phyloP scores from a whole-genome alignment of 2,329 filamentous ascomycete species.

The Microdochium nivale region DNA sequence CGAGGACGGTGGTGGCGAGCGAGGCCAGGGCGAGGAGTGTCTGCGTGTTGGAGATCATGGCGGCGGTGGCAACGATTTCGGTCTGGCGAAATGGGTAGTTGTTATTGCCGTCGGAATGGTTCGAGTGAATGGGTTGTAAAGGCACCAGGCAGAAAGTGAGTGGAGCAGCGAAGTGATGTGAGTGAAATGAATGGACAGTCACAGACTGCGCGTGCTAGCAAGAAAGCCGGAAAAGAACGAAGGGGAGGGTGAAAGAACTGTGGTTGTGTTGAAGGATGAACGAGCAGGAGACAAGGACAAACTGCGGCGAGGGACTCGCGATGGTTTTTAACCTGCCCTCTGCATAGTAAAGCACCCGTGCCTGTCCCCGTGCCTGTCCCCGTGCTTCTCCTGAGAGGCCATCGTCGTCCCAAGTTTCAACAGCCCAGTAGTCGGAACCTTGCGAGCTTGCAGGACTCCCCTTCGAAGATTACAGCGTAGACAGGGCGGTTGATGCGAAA shows the following conservation, averaged over 20 bases:
- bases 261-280: not conserved
- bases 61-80: too few relatives aligned
- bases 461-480: too few relatives aligned
- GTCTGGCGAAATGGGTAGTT: too few relatives aligned
- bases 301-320: not conserved
- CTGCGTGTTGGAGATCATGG: not conserved
- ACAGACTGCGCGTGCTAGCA: not conserved
- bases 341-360: not conserved
- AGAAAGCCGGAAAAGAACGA: not conserved
- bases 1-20: slow-evolving; percentile 33
- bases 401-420: not conserved
- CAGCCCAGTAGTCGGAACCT: not conserved
- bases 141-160: not conserved
- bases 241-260: too few relatives aligned
- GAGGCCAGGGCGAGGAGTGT: slow-evolving; percentile 13
- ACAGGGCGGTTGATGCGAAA: too few relatives aligned
- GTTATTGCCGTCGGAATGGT: not conserved
- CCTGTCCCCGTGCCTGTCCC: too few relatives aligned
- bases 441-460: too few relatives aligned
- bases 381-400: too few relatives aligned
- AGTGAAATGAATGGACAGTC: not conserved
- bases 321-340: not conserved
- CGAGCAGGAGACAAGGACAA: not conserved
- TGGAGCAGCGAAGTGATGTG: not conserved
- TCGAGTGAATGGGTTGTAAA: not conserved